These are phyloP conservation scores for Rhinocladiella similis DNA, from an alignment of 2,329 filamentous ascomycete genomes.

Conservation along the genomic window DNA sequence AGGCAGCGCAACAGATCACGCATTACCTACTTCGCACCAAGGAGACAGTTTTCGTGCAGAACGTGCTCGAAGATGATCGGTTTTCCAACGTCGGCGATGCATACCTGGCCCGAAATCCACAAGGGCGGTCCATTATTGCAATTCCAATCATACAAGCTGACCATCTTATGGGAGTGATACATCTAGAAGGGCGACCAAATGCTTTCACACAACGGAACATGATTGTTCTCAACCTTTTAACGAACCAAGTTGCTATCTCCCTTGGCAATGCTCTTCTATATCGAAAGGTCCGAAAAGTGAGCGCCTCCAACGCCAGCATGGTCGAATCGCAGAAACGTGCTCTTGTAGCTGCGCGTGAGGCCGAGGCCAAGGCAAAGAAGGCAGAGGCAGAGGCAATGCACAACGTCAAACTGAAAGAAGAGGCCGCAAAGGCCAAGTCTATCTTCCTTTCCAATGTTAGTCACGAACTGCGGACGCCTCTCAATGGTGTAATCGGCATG, in stretches of 20 bases:
- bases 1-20: slow-evolving; percentile 61
- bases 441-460: slow-evolving; percentile 49
- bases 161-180: slow-evolving; percentile 60
- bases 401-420: slow-evolving; percentile 66
- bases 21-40: slow-evolving; percentile 63
- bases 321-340: slow-evolving; percentile 65
- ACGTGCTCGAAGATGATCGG: slow-evolving; percentile 64
- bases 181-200: slow-evolving; percentile 63
- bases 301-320: slow-evolving; percentile 65
- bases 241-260: slow-evolving; percentile 65
- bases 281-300: slow-evolving; percentile 61
- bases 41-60: slow-evolving; percentile 64
- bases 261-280: slow-evolving; percentile 65
- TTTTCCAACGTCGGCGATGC: slow-evolving; percentile 62
- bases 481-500: slow-evolving; percentile 45
- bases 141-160: slow-evolving; percentile 63
- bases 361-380: slow-evolving; percentile 64
- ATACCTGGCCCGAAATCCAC: slow-evolving; percentile 56
- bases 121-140: slow-evolving; percentile 61
- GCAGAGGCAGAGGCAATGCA: slow-evolving; percentile 65
- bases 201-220: slow-evolving; percentile 63
- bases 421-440: slow-evolving; percentile 58
- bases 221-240: slow-evolving; percentile 55
- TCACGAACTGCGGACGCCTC: slow-evolving; percentile 44
- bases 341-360: slow-evolving; percentile 60